These are phyloP conservation scores for Garcia nutans DNA, from an alignment of 345 rosid species.

Conservation along the genomic window DNA sequence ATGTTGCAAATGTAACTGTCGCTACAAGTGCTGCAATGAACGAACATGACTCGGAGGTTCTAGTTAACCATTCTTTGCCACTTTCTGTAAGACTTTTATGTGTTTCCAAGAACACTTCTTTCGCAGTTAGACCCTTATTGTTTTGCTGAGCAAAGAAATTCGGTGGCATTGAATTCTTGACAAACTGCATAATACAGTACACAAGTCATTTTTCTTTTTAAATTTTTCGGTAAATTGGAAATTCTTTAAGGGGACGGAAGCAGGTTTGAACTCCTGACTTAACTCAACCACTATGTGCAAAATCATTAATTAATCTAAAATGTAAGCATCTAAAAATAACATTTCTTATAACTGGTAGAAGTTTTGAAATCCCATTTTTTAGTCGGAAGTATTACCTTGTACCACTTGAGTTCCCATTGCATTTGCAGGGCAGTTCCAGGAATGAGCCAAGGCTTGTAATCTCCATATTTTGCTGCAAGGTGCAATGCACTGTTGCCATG, in stretches of 20 bases:
- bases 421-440: conserved; percentile 30
- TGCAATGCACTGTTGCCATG: conserved; percentile 28
- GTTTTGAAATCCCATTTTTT: no score
- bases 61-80: conserved; percentile 31
- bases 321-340: no score
- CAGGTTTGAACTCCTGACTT: no score
- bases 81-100: conserved; percentile 20
- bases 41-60: conserved; percentile 38
- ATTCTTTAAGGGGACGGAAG: no score
- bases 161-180: conserved; percentile 28
- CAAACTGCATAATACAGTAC: conserved; percentile 10
- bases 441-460: conserved; percentile 16
- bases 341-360: no score
- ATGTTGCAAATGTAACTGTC: conserved; percentile 34
- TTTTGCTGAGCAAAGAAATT: conserved; percentile 17
- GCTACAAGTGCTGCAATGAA: conserved; percentile 35
- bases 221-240: no score
- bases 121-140: conserved; percentile 18
- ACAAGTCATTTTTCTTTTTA: no score
- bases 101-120: conserved; percentile 21
- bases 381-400: background rate
- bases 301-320: no score
- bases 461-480: conserved; percentile 20
- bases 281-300: no score
- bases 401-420: conserved; percentile 37